Evolutionary conservation across 2,329 filamentous ascomycete genomes (phyloP), one percentile per base, ranked within the genome.

Genomic region (Zelopaecilomyces penicillatus): DNA sequence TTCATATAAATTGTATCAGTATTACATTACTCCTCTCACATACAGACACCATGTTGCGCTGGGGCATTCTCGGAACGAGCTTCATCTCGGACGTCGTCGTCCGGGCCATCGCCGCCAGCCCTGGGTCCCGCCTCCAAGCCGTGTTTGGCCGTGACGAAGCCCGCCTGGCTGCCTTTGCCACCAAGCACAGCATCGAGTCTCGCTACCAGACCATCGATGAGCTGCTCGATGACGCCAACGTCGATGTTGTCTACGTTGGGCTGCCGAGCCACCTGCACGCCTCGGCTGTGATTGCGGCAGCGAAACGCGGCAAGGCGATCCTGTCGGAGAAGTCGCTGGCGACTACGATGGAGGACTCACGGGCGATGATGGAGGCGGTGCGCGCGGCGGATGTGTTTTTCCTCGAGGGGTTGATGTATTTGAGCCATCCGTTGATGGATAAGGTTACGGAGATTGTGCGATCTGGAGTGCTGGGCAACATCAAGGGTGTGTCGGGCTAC

Each of bases 391-490:
- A 51, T 11, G 53, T 56, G 10, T 58, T 58, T 48, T 55, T 58
- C 41, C 51, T 58, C 27, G 56, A 58, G 42, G 56, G 56, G 7
- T 44, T 57, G 30, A 58, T 58, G 56, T 58, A 58, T 34, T 53
- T 57, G 6, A 48, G 50, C 34, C 56, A 58, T 39, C 55, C 55
- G 1, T 31, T 57, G 37, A 53, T 57, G 52, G 46, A 51, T 5
- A 54, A 52, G 37, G 19, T 57, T 11, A 52, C 47, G 8, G 49
- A 52, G 8, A 52, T 57, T 41, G 42, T 58, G 37, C 42, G 43
- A 28, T 50, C 52, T 5, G 55, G 54, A 30, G 42, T 36, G 30
- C 46, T 58, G 2, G 56, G 55, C 33, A 34, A 39, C 27, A 30
- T 58, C 41, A 51, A 50, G 19, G 49, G 50, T 30, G 49, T 58